Evolutionary conservation across 2,329 filamentous ascomycete genomes (phyloP).

Genomic region (Monilinia vaccinii-corymbosi): DNA sequence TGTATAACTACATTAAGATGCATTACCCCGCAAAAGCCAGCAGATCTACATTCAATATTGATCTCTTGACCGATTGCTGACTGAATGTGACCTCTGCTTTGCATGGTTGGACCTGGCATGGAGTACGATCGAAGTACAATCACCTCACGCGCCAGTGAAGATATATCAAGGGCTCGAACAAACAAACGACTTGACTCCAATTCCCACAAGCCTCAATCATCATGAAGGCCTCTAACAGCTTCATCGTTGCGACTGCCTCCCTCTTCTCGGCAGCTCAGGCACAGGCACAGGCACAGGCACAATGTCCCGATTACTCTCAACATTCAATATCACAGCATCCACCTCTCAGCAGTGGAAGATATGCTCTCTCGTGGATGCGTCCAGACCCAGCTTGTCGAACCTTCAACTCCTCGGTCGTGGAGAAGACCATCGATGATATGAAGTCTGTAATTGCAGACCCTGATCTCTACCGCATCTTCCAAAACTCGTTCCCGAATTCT

Average conservation of each 20-base stretch:
- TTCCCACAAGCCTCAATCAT: not conserved
- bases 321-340: slow-evolving; percentile 52
- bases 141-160: slow-evolving; percentile 8
- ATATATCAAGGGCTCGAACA: too few species aligned
- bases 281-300: slow-evolving; percentile 16
- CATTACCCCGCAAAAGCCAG: too few species aligned
- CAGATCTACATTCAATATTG: too few species aligned
- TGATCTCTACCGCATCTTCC: slow-evolving; percentile 61
- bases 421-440: slow-evolving; percentile 64
- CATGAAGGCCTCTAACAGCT: not conserved
- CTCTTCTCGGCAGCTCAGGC: slow-evolving; percentile 4
- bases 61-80: too few species aligned
- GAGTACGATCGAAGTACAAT: not conserved
- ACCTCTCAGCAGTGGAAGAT: slow-evolving; percentile 68
- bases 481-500: slow-evolving; percentile 67
- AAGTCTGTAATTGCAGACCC: slow-evolving; percentile 63
- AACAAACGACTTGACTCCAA: not conserved
- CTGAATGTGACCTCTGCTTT: not conserved
- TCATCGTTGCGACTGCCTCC: not conserved
- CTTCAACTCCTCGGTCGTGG: slow-evolving; percentile 68
- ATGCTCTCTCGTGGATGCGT: slow-evolving; percentile 72
- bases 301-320: slow-evolving; percentile 56
- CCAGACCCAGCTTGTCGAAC: slow-evolving; percentile 70
- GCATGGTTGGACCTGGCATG: not conserved
- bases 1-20: too few species aligned